Percentiles rank a stretch among this genome's conserved stretches.
Conservation (phyloP, 2,329 filamentous ascomycete species). For the Verticillium isaacii region DNA sequence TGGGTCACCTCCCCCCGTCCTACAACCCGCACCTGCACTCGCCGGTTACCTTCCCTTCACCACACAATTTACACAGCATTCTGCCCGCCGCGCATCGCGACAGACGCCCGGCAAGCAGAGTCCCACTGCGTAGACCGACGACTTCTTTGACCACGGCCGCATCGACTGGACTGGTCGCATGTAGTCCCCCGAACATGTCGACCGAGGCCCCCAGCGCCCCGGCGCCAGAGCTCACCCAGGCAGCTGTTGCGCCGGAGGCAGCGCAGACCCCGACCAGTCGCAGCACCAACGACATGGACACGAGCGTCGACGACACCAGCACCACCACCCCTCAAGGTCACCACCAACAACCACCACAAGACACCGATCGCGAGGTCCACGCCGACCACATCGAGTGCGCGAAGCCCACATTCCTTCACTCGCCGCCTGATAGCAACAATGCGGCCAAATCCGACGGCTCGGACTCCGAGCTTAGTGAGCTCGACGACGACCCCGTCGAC, state of each 20-base stretch:
- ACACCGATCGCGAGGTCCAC: slow-evolving; percentile 13
- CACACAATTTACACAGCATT: background rate
- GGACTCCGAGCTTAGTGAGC: slow-evolving; percentile 63
- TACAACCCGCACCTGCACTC: background rate
- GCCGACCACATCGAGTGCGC: slow-evolving; percentile 26
- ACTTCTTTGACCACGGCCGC: background rate
- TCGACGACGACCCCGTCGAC: slow-evolving; percentile 48
- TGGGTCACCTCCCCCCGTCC: background rate
- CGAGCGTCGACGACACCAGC: slow-evolving; percentile 6
- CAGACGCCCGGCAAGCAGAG: background rate
- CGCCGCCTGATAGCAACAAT: slow-evolving; percentile 60
- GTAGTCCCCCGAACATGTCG: slow-evolving; percentile 47
- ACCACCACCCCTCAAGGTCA: slow-evolving; percentile 17
- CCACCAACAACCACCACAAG: slow-evolving; percentile 11
- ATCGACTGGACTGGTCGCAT: slow-evolving; percentile 28
- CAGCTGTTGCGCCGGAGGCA: slow-evolving; percentile 11
- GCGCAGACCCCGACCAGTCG: slow-evolving; percentile 8
- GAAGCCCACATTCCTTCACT: slow-evolving; percentile 50
- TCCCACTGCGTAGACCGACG: background rate
- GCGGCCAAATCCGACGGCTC: slow-evolving; percentile 53
- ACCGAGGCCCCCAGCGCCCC: slow-evolving; percentile 48
- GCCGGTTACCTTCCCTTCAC: background rate
- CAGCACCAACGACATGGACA: slow-evolving; percentile 2
- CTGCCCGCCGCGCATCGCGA: background rate
- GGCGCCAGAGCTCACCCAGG: slow-evolving; percentile 31